Conservation (phyloP, 805 yeast species). For the Saturnispora besseyi region DNA sequence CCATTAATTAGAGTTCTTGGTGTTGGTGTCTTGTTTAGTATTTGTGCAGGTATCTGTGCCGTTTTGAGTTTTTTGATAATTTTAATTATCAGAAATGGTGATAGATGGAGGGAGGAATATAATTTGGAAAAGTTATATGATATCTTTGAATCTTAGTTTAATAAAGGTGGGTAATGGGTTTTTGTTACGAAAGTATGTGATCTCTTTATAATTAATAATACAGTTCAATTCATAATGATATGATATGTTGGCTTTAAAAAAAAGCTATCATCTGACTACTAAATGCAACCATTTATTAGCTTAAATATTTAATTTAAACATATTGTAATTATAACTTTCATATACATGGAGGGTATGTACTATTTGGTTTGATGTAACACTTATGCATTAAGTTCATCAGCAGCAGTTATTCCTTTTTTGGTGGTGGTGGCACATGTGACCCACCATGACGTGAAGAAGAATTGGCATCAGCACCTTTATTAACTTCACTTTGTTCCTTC, state of each 20-base stretch:
- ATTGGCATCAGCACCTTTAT: slow-evolving; percentile 30
- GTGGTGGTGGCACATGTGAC: slow-evolving; percentile 1
- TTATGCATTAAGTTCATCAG: background rate
- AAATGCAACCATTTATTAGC: too few relatives aligned
- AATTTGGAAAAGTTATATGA: slow-evolving; percentile 53
- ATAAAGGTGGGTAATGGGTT: too few relatives aligned
- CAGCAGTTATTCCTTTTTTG: background rate
- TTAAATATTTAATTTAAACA: too few relatives aligned
- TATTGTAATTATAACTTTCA: too few relatives aligned
- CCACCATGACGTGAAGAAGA: background rate
- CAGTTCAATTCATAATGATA: too few relatives aligned
- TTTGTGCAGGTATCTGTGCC: slow-evolving; percentile 51
- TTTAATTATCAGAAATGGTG: slow-evolving; percentile 46
- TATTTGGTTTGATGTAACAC: background rate
- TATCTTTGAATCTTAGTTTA: slow-evolving; percentile 25
- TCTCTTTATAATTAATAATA: too few relatives aligned
- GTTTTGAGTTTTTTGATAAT: slow-evolving; percentile 35
- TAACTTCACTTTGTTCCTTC: slow-evolving; percentile 33
- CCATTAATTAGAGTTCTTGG: slow-evolving; percentile 64
- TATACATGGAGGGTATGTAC: too few relatives aligned
- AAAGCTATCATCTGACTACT: too few relatives aligned
- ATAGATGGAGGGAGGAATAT: slow-evolving; percentile 53
- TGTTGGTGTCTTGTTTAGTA: slow-evolving; percentile 59
- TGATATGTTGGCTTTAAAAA: too few relatives aligned
- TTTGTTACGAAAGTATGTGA: too few relatives aligned